These are phyloP conservation scores for Cyclostephanos tholiformis DNA, from an alignment of 108 stramenopile species.

Conservation along the genomic window DNA sequence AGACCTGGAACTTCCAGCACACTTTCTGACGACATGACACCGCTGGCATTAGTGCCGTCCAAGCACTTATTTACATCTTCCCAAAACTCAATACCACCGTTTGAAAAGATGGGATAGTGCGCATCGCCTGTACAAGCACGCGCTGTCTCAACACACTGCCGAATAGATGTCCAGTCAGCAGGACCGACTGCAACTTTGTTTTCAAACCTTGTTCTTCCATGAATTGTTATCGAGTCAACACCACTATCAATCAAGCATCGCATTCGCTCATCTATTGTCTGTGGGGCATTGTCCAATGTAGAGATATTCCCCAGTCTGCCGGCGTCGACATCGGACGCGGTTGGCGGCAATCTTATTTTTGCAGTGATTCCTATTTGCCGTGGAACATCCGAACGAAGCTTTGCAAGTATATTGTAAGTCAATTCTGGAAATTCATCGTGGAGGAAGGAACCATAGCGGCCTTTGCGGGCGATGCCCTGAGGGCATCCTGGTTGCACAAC, in stretches of 20 bases:
- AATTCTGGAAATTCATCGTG: conserved; percentile 76
- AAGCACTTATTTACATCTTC: conserved; percentile 75
- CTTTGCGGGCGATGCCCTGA: conserved; percentile 79
- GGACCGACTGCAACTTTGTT: conserved; percentile 80
- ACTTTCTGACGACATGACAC: conserved; percentile 94
- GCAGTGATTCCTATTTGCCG: conserved; percentile 62
- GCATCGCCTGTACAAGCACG: conserved; percentile 48
- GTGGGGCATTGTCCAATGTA: conserved; percentile 1
- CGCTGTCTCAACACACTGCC: conserved; percentile 52
- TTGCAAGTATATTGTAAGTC: conserved; percentile 56
- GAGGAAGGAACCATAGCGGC: conserved; percentile 85
- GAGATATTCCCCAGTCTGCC: conserved; percentile 30
- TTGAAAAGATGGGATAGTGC: conserved; percentile 88
- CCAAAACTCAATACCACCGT: conserved; percentile 91
- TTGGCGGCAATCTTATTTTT: conserved; percentile 76
- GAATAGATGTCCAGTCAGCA: conserved; percentile 65
- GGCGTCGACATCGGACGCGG: conserved; percentile 34
- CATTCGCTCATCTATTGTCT: conserved; percentile 56
- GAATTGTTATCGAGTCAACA: conserved; percentile 89
- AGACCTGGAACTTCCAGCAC: conserved; percentile 91
- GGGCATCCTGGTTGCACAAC: conserved; percentile 51
- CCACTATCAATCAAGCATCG: conserved; percentile 76
- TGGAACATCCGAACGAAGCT: conserved; percentile 60
- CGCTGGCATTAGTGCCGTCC: conserved; percentile 75
- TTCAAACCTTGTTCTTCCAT: conserved; percentile 93